Evolutionary conservation across 1,139 yeast species (phyloP).

Genomic region (Eremothecium sinecaudum): DNA sequence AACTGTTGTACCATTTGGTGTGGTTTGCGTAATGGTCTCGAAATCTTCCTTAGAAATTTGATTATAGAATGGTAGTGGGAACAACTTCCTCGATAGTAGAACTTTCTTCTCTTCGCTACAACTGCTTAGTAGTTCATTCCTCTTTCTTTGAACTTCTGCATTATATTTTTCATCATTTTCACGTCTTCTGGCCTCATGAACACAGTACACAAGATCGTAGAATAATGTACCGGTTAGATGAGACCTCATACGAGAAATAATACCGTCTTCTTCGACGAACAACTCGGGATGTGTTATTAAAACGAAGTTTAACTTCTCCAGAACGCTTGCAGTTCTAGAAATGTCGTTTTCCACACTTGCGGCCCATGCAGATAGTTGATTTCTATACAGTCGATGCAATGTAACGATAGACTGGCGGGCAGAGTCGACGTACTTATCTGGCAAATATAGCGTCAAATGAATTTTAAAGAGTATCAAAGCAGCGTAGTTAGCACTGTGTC

Average conservation of each 20-base stretch:
- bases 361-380: constrained; percentile 80
- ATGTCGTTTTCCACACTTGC: constrained; percentile 83
- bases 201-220: constrained; percentile 89
- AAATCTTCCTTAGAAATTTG: constrained; percentile 90
- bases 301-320: constrained; percentile 82
- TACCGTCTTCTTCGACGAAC: constrained; percentile 57
- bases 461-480: constrained; percentile 72
- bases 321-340: constrained; percentile 84
- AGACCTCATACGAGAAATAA: constrained; percentile 80
- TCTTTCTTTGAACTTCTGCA: constrained; percentile 30
- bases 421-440: constrained; percentile 73
- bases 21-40: constrained; percentile 72
- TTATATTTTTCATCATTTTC: constrained; percentile 41
- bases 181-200: constrained; percentile 85
- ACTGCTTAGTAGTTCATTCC: constrained; percentile 15
- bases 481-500: constrained; percentile 78
- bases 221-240: constrained; percentile 86
- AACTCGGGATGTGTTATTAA: constrained; percentile 81
- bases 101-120: constrained; percentile 16
- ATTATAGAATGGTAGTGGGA: constrained; percentile 85
- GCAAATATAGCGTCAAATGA: constrained; percentile 67
- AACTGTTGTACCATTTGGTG: constrained; percentile 87
- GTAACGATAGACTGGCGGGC: constrained; percentile 91
- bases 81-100: constrained; percentile 32
- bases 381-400: constrained; percentile 77